phyloP scores from a whole-genome alignment of 495 filamentous ascomycete genomes.

The Penicillium taxi region DNA sequence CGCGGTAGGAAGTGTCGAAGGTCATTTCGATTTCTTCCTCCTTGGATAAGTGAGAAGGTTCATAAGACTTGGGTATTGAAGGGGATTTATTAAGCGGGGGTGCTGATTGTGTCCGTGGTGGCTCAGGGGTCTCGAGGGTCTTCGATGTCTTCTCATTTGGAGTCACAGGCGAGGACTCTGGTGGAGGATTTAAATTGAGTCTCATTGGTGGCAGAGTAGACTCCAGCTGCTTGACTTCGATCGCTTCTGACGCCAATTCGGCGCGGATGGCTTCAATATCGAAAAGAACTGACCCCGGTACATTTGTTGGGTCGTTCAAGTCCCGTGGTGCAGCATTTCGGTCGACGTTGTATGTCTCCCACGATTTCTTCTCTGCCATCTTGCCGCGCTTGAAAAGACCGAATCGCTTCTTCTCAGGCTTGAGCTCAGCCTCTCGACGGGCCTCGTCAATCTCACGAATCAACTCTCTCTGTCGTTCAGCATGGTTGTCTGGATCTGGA shows the following conservation, averaged over 20 bases:
- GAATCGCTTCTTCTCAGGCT: slow-evolving; percentile 64
- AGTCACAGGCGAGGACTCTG: slow-evolving; percentile 18
- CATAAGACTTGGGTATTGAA: slow-evolving; percentile 12
- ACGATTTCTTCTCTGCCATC: slow-evolving; percentile 71
- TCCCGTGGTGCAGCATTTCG: slow-evolving; percentile 18
- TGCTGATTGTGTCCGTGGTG: slow-evolving; percentile 27
- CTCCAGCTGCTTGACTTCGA: slow-evolving; percentile 74
- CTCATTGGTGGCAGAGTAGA: slow-evolving; percentile 87
- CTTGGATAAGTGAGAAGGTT: slow-evolving; percentile 18
- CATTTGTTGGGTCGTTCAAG: slow-evolving; percentile 21
- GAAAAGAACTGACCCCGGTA: slow-evolving; percentile 60
- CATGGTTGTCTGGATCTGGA: slow-evolving; percentile 89
- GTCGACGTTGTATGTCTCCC: slow-evolving; percentile 83
- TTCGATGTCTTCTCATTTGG: slow-evolving; percentile 26
- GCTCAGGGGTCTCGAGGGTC: slow-evolving; percentile 37
- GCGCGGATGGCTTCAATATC: slow-evolving; percentile 91
- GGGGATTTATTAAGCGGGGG: slow-evolving; percentile 15
- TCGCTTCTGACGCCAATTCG: slow-evolving; percentile 68
- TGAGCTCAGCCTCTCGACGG: slow-evolving; percentile 70
- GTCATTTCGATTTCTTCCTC: slow-evolving; percentile 59
- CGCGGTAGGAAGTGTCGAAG: slow-evolving; percentile 57
- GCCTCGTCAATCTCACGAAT: slow-evolving; percentile 97
- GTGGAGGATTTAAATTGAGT: slow-evolving; percentile 47
- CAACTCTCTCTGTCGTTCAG: slow-evolving; percentile 79
- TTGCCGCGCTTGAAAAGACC: slow-evolving; percentile 74